Evolutionary conservation across 345 rosid genomes (phyloP).

Genomic region (Eucalyptus brandiana): DNA sequence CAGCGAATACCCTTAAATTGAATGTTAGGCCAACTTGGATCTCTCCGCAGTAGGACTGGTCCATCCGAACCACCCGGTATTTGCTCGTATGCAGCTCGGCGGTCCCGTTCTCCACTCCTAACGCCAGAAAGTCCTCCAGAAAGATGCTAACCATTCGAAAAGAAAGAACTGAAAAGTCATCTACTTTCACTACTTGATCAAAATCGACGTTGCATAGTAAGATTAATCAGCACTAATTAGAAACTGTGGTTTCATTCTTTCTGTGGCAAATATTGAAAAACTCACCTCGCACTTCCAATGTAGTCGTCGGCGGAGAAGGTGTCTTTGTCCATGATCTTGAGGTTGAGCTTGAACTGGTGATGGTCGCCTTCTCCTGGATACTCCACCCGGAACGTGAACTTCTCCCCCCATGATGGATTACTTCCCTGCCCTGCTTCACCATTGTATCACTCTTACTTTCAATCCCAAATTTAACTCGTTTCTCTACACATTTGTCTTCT

Average conservation of each 20-base stretch:
- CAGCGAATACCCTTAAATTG: constrained; percentile 19
- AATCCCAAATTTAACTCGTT: neutral
- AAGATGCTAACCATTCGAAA: constrained; percentile 28
- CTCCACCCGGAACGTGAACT: constrained; percentile 51
- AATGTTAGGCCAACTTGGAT: constrained; percentile 53
- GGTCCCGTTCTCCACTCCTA: constrained; percentile 70
- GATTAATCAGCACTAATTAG: neutral
- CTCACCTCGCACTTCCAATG: constrained; percentile 66
- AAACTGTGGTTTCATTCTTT: neutral
- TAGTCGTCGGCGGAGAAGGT: constrained; percentile 62
- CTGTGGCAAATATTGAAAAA: neutral
- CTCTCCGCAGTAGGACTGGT: constrained; percentile 51
- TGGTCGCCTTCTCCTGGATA: constrained; percentile 51
- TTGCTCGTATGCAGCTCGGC: constrained; percentile 51
- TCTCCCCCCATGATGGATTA: constrained; percentile 70
- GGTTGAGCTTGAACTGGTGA: constrained; percentile 39
- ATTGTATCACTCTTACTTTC: neutral
- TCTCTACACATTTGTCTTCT: neutral
- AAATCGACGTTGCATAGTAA: neutral
- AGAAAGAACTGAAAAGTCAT: neutral
- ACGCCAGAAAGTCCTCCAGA: constrained; percentile 58
- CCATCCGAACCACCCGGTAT: constrained; percentile 31
- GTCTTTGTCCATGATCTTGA: constrained; percentile 83
- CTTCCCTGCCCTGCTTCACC: constrained; percentile 28
- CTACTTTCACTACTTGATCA: neutral